phyloP scores from a whole-genome alignment of 148 eudicot species.

The Chenopodium berlandieri region DNA sequence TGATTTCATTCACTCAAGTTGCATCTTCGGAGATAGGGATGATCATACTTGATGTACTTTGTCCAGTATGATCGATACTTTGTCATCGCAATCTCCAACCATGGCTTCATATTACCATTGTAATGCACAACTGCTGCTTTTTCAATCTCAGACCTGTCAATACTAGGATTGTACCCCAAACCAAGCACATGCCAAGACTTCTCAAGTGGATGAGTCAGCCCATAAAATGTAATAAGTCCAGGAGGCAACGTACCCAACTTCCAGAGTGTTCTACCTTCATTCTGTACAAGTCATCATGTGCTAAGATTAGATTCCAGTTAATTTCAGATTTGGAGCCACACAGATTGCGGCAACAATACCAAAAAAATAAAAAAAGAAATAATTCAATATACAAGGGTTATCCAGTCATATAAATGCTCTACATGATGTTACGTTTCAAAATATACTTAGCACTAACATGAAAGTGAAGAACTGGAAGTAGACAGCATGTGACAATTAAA shows the following conservation, averaged over 20 bases:
- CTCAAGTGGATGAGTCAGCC: slow-evolving; percentile 68
- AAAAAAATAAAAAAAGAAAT: not conserved
- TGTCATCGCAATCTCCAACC: slow-evolving; percentile 87
- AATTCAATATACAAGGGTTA: not conserved
- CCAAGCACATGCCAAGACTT: slow-evolving; percentile 94
- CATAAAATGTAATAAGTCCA: slow-evolving; percentile 82
- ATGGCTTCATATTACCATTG: slow-evolving; percentile 94
- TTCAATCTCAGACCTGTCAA: slow-evolving; percentile 60
- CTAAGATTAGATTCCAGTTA: slow-evolving; percentile 9
- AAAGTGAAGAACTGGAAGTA: not conserved
- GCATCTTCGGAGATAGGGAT: slow-evolving; percentile 73
- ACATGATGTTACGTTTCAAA: not conserved
- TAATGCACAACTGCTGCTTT: slow-evolving; percentile 89
- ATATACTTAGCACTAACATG: not conserved
- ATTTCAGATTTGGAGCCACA: slow-evolving; percentile 6
- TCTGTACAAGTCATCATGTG: slow-evolving; percentile 40
- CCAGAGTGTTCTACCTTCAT: slow-evolving; percentile 81
- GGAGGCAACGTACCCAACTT: slow-evolving; percentile 92
- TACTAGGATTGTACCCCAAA: slow-evolving; percentile 77
- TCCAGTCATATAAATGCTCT: not conserved
- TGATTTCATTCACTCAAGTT: slow-evolving; percentile 49
- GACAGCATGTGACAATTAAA: not conserved
- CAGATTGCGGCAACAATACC: not conserved
- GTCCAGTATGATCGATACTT: slow-evolving; percentile 79
- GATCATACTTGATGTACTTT: slow-evolving; percentile 72